Percentiles rank a stretch among this genome's conserved stretches.
Conservation (phyloP, 2,329 filamentous ascomycete genomes). For the Leptoxyphium fumago region DNA sequence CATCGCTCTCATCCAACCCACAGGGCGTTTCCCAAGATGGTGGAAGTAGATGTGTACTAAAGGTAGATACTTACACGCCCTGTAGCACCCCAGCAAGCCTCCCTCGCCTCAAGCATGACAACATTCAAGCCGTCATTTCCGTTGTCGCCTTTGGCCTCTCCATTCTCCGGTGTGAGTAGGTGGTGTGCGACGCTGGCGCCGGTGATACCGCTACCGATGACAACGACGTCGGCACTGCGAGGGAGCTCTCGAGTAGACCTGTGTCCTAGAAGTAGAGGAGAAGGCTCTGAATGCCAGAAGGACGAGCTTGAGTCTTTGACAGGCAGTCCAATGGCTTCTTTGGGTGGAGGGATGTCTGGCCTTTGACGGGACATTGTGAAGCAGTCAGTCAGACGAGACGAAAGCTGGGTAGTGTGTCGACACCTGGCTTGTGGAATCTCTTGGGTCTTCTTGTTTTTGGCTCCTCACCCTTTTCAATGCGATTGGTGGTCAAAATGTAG, state of each 20-base stretch:
- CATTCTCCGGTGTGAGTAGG: constrained; percentile 10
- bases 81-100: constrained; percentile 72
- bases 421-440: no score
- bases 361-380: constrained; percentile 9
- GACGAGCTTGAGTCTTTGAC: constrained; percentile 27
- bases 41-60: constrained; percentile 4
- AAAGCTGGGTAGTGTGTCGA: no score
- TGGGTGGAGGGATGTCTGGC: constrained; percentile 8
- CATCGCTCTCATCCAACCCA: neutral
- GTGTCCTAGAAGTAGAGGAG: constrained; percentile 49
- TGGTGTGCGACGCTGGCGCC: constrained; percentile 57
- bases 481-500: no score
- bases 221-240: constrained; percentile 47
- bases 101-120: constrained; percentile 61
- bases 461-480: no score
- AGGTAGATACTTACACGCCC: constrained; percentile 45
- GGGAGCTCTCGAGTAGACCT: constrained; percentile 52
- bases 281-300: constrained; percentile 62
- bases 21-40: neutral
- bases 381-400: no score
- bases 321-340: constrained; percentile 11
- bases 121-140: constrained; percentile 35
- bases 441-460: no score
- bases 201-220: constrained; percentile 64
- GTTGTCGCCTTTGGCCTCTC: constrained; percentile 24